Conservation (phyloP, 2,329 filamentous ascomycete species). For the Pseudonectria foliicola region DNA sequence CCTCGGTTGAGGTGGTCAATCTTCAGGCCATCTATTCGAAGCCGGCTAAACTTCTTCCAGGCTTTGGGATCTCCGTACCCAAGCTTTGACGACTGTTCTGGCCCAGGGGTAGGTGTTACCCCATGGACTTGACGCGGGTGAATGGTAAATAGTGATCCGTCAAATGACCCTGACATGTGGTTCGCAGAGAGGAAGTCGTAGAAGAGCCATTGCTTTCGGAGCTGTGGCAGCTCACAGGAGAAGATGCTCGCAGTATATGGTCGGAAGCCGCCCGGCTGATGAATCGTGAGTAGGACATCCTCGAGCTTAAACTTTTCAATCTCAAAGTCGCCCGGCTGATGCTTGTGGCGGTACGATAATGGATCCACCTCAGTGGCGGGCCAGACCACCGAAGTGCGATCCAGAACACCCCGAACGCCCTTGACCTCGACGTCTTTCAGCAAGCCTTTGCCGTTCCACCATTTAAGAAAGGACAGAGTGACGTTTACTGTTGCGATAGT, state of each 20-base stretch:
- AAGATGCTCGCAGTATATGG: slow-evolving; percentile 94
- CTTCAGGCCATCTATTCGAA: slow-evolving; percentile 86
- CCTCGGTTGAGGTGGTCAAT: slow-evolving; percentile 95
- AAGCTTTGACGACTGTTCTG: slow-evolving; percentile 36
- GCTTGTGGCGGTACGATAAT: slow-evolving; percentile 77
- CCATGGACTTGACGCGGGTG: slow-evolving; percentile 88
- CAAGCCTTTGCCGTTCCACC: slow-evolving; percentile 95
- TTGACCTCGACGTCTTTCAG: slow-evolving; percentile 90
- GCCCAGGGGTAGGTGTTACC: slow-evolving; percentile 55
- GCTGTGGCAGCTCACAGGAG: slow-evolving; percentile 84
- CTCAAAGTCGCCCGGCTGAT: slow-evolving; percentile 90
- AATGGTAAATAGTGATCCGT: slow-evolving; percentile 94
- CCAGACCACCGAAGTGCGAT: slow-evolving; percentile 78
- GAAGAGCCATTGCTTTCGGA: slow-evolving; percentile 94
- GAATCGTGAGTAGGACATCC: slow-evolving; percentile 82
- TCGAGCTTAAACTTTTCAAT: slow-evolving; percentile 96
- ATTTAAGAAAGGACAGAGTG: slow-evolving; percentile 93
- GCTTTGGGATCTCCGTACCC: slow-evolving; percentile 58
- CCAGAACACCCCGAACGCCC: slow-evolving; percentile 85
- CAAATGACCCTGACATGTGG: slow-evolving; percentile 91
- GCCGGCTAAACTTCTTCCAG: slow-evolving; percentile 93
- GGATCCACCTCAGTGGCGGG: slow-evolving; percentile 62
- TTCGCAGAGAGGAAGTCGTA: slow-evolving; percentile 95
- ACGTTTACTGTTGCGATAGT: slow-evolving; percentile 95
- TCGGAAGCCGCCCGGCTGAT: slow-evolving; percentile 85